Evolutionary conservation across 2,329 filamentous ascomycete genomes (phyloP).

Genomic region (Zasmidium cellare): DNA sequence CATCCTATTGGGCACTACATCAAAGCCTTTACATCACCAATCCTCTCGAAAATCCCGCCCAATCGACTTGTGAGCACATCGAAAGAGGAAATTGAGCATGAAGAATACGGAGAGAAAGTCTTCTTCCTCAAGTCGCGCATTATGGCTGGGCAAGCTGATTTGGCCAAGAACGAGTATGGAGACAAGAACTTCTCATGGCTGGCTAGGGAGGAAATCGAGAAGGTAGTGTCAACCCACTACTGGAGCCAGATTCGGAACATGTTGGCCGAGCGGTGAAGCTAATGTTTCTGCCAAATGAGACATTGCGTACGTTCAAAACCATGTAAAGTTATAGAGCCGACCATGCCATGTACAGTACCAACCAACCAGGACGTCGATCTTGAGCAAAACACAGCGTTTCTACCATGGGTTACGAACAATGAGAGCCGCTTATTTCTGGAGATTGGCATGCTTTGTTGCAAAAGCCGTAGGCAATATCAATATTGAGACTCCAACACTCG

Average conservation of each 20-base stretch:
- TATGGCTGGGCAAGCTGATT: slow-evolving; percentile 90
- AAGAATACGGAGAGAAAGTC: slow-evolving; percentile 70
- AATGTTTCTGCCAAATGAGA: neutral
- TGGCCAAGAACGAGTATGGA: slow-evolving; percentile 69
- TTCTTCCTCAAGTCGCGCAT: slow-evolving; percentile 98
- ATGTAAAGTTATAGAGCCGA: neutral
- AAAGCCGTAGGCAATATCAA: neutral
- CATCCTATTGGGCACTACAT: slow-evolving; percentile 82
- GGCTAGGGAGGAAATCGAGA: slow-evolving; percentile 78
- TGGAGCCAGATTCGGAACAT: slow-evolving; percentile 77
- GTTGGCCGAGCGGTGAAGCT: slow-evolving; percentile 68
- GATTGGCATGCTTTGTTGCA: neutral
- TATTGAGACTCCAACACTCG: neutral
- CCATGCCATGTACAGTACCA: neutral
- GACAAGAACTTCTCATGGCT: slow-evolving; percentile 89
- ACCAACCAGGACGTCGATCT: no score
- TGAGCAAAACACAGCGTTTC: no score
- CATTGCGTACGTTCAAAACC: neutral
- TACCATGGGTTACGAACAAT: no score
- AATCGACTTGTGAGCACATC: slow-evolving; percentile 29
- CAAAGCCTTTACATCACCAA: slow-evolving; percentile 50
- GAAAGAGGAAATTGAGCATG: slow-evolving; percentile 31
- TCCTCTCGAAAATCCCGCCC: slow-evolving; percentile 27
- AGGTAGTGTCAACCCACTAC: slow-evolving; percentile 67
- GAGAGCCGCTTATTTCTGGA: neutral